A percentile compares a stretch with the other conserved stretches of the same genome.
Conservation (phyloP, 2,329 filamentous ascomycete species). For the Intubia oerlemansii region DNA sequence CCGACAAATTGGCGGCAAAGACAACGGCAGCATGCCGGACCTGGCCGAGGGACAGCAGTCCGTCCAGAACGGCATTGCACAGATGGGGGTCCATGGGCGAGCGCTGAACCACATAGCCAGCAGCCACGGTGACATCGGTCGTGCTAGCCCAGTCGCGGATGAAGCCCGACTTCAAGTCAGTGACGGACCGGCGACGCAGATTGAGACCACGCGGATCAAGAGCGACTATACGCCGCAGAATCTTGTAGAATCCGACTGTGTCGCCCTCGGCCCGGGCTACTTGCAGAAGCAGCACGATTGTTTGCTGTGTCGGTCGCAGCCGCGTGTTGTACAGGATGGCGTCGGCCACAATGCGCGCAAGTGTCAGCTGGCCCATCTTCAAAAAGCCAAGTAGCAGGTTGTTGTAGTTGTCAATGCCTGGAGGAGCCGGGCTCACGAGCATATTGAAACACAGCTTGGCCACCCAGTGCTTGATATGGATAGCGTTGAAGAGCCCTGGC, state of each 20-base stretch:
- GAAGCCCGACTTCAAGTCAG: constrained; percentile 6
- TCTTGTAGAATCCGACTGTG: constrained; percentile 19
- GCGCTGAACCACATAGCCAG: constrained; percentile 19
- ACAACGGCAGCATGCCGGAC: constrained; percentile 22
- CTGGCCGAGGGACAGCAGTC: constrained; percentile 25
- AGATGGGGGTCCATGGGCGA: constrained; percentile 17
- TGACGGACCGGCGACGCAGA: constrained; percentile 10
- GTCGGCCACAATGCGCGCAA: constrained; percentile 31
- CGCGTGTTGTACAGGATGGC: constrained; percentile 23
- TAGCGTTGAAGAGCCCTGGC: constrained; percentile 1
- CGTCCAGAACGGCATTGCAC: constrained; percentile 23
- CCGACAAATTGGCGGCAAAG: constrained; percentile 18
- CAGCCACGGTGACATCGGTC: constrained; percentile 9
- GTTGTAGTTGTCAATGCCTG: constrained; percentile 51
- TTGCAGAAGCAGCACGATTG: constrained; percentile 25
- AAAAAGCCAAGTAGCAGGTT: constrained; percentile 46
- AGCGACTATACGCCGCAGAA: constrained; percentile 24
- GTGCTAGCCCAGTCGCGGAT: constrained; percentile 11
- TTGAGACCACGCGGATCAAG: constrained; percentile 19
- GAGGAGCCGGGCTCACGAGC: constrained; percentile 35
- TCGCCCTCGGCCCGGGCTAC: constrained; percentile 24
- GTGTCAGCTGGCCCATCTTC: constrained; percentile 22
- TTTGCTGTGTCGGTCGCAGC: constrained; percentile 25
- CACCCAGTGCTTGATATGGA: constrained; percentile 7
- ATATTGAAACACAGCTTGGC: constrained; percentile 43